phyloP scores from a whole-genome alignment of 2,329 filamentous ascomycete genomes.

The Fusarium pseudocircinatum region DNA sequence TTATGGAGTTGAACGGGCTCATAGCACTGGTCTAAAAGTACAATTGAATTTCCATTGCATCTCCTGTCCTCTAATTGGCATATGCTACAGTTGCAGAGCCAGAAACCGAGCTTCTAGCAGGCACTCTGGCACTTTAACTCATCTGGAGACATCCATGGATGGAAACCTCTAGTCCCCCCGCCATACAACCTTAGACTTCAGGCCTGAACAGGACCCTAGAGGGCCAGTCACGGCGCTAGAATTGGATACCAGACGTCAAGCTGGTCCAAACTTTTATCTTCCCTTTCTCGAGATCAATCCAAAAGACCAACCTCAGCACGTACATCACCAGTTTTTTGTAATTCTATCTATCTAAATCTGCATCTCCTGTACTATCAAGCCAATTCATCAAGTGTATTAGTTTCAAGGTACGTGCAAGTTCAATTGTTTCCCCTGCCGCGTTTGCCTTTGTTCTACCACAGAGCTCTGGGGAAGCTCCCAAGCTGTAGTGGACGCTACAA shows the following conservation, averaged over 20 bases:
- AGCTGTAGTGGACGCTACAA: neutral
- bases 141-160: neutral
- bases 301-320: conserved; percentile 37
- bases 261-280: conserved; percentile 45
- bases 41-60: neutral
- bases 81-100: neutral
- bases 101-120: neutral
- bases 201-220: conserved; percentile 41
- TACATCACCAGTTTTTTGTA: conserved; percentile 32
- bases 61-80: neutral
- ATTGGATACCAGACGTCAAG: conserved; percentile 26
- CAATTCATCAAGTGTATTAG: conserved; percentile 33
- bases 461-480: conserved; percentile 19
- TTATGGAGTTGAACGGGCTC: neutral
- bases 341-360: conserved; percentile 23
- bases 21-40: neutral
- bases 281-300: conserved; percentile 43
- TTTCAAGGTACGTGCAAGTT: conserved; percentile 39
- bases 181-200: conserved; percentile 49
- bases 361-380: conserved; percentile 24
- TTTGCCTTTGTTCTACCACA: conserved; percentile 26
- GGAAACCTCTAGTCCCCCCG: neutral
- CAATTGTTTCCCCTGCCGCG: conserved; percentile 14
- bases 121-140: neutral
- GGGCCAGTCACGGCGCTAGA: conserved; percentile 23